Conservation (phyloP, 164 flowering plant species). For the Vitis rotundifolia region DNA sequence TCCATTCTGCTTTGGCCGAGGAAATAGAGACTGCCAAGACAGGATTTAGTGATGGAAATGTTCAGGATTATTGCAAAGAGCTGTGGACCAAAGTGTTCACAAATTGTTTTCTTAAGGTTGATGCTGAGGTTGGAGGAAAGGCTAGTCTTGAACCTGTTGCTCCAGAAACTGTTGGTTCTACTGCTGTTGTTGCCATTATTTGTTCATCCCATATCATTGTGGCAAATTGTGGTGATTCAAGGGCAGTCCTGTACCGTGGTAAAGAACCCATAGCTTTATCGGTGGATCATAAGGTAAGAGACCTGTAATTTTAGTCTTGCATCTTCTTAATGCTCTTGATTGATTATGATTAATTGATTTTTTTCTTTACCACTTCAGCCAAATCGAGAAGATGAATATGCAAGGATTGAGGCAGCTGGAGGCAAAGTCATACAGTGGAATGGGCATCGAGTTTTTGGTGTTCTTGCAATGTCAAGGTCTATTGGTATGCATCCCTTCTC, state of each 20-base stretch:
- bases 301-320: neutral
- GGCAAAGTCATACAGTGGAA: constrained; percentile 77
- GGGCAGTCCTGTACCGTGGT: constrained; percentile 92
- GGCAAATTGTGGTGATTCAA: constrained; percentile 93
- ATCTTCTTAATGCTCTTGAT: neutral
- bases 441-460: constrained; percentile 74
- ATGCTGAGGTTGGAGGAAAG: constrained; percentile 54
- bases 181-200: constrained; percentile 81
- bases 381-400: constrained; percentile 62
- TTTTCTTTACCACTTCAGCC: constrained; percentile 35
- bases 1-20: constrained; percentile 50
- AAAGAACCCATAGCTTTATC: constrained; percentile 74
- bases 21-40: constrained; percentile 37
- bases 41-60: constrained; percentile 16
- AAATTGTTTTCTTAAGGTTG: constrained; percentile 52
- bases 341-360: neutral
- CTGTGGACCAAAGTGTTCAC: constrained; percentile 53
- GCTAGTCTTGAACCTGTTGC: constrained; percentile 39
- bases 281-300: constrained; percentile 62
- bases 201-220: constrained; percentile 84
- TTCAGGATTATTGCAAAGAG: constrained; percentile 33
- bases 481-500: constrained; percentile 45
- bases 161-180: constrained; percentile 93
- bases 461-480: constrained; percentile 78
- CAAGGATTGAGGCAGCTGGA: constrained; percentile 69